Conservation (phyloP, 2,329 filamentous ascomycete genomes). For the Fusarium marasasianum region DNA sequence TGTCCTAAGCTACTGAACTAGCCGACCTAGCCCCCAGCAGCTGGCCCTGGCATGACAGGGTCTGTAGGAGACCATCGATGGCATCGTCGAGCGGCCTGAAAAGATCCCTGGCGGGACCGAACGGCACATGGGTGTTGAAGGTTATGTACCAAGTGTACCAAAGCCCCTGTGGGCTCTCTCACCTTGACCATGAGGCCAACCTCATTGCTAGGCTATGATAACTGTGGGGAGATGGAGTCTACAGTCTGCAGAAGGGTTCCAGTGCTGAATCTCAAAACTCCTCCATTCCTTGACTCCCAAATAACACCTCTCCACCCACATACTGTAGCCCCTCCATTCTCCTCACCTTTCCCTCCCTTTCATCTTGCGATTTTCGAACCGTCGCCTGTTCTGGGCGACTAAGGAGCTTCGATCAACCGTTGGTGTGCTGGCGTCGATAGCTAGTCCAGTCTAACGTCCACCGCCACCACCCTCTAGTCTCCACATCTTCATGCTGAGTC, state of each 20-base stretch:
- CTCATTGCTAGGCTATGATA: conserved; percentile 34
- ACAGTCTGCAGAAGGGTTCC: conserved; percentile 33
- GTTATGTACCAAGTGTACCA: conserved; percentile 6
- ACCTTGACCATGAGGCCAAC: conserved; percentile 37
- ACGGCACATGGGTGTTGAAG: conserved; percentile 36
- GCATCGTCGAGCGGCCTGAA: conserved; percentile 27
- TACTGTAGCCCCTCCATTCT: conserved; percentile 43
- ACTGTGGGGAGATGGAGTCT: conserved; percentile 43
- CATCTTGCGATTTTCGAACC: conserved; percentile 37
- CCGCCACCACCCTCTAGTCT: conserved; percentile 38
- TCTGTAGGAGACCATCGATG: conserved; percentile 25
- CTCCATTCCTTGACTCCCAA: conserved; percentile 42
- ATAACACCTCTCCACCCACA: conserved; percentile 47
- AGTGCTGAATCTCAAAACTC: conserved; percentile 40
- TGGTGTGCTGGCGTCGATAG: conserved; percentile 43
- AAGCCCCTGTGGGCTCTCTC: conserved; percentile 22
- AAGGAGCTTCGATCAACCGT: conserved; percentile 44
- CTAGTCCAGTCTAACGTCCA: conserved; percentile 42
- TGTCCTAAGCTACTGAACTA: conserved; percentile 23
- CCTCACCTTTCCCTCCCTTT: conserved; percentile 39
- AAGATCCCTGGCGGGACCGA: conserved; percentile 34
- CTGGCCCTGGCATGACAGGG: conserved; percentile 22
- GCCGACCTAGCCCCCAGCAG: conserved; percentile 22
- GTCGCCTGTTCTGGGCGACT: conserved; percentile 39
- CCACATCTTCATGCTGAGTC: conserved; percentile 41